phyloP scores from a whole-genome alignment of 2,329 filamentous ascomycete species.

The Xylaria sp. region DNA sequence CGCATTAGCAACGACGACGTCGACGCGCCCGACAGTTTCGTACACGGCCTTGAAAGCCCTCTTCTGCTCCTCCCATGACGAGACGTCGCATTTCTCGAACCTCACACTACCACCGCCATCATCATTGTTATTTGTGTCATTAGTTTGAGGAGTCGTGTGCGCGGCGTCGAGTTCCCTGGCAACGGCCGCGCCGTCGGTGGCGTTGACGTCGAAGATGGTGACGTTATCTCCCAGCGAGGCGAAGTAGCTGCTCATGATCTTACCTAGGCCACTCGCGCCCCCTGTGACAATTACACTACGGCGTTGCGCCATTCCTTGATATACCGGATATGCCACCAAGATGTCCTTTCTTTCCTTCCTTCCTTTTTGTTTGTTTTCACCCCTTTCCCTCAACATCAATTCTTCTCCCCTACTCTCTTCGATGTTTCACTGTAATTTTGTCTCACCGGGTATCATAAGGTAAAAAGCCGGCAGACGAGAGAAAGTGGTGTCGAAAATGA shows the following conservation, averaged over 20 bases:
- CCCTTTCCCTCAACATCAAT: background rate
- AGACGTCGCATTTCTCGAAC: slow-evolving; percentile 46
- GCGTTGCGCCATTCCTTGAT: background rate
- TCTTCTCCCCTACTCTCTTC: background rate
- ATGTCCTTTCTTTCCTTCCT: background rate
- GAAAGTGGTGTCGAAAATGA: too few species aligned
- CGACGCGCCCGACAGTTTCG: slow-evolving; percentile 44
- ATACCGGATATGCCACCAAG: background rate
- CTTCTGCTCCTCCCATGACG: slow-evolving; percentile 46
- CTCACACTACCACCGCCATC: slow-evolving; percentile 17
- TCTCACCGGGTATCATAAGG: too few species aligned
- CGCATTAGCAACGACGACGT: slow-evolving; percentile 57
- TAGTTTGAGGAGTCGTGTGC: slow-evolving; percentile 19
- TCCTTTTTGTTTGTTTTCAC: background rate
- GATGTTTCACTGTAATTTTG: background rate
- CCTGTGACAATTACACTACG: slow-evolving; percentile 43
- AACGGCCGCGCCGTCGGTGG: slow-evolving; percentile 33
- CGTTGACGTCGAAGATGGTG: slow-evolving; percentile 44
- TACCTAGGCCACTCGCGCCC: slow-evolving; percentile 46
- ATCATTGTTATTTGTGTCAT: background rate
- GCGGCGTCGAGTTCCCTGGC: slow-evolving; percentile 34
- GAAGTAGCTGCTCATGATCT: slow-evolving; percentile 44
- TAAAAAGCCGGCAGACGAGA: too few species aligned
- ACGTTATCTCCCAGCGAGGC: slow-evolving; percentile 42
- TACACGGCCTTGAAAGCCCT: slow-evolving; percentile 44